These are phyloP conservation scores for Penicillium subrubescens DNA, from an alignment of 495 filamentous ascomycete species.

Conservation along the genomic window DNA sequence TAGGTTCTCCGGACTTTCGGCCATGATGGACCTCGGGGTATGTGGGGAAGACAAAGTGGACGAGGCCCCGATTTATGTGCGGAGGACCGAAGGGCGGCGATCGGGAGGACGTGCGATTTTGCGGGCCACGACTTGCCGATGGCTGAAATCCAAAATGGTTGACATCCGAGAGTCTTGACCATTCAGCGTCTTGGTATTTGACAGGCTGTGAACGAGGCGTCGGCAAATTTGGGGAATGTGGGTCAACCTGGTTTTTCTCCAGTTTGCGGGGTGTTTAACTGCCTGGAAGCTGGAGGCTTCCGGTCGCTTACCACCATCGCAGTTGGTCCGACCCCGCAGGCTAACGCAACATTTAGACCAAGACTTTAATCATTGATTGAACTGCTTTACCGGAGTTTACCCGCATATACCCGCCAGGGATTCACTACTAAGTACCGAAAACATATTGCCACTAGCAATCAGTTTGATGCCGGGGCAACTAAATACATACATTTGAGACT, in stretches of 20 bases:
- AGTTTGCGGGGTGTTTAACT: background rate
- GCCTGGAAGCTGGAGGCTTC: background rate
- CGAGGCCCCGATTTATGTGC: background rate
- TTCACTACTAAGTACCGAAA: too few species aligned
- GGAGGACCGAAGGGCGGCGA: background rate
- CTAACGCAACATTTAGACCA: background rate
- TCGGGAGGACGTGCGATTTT: background rate
- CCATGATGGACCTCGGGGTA: conserved; percentile 6
- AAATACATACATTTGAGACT: too few species aligned
- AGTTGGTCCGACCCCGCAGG: background rate
- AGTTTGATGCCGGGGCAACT: too few species aligned
- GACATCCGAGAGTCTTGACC: background rate
- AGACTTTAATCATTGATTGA: background rate
- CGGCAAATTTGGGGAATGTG: background rate
- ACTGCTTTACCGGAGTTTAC: background rate
- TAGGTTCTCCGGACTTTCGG: conserved; percentile 10
- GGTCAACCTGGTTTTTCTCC: background rate
- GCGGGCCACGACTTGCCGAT: conserved; percentile 4
- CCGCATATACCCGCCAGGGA: background rate
- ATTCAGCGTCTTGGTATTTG: background rate
- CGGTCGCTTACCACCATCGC: background rate
- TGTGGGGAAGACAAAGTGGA: conserved; percentile 1
- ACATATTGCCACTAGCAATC: too few species aligned
- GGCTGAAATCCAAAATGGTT: background rate
- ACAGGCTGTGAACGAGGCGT: background rate